Evolutionary conservation across 2,329 filamentous ascomycete genomes (phyloP), one percentile per base, ranked within the genome.

Genomic region (Penicillium sp.): DNA sequence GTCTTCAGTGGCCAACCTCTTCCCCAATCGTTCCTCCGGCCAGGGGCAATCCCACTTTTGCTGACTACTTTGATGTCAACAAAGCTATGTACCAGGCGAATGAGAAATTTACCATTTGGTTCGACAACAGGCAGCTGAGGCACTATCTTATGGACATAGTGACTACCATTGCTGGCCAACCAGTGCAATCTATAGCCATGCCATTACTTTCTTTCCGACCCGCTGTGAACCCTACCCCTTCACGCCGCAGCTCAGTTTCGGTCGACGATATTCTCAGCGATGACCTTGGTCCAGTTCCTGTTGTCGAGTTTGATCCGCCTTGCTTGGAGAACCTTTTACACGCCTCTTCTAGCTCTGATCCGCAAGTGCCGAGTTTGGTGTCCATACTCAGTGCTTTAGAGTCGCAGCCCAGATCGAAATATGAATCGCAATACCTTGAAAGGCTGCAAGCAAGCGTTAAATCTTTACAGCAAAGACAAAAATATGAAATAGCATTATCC

Each of bases 41-140:
- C 18, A 52, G 53, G 47, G 50, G 51, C 52, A 33, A 46, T 42
- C 62, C 62, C 47, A 40, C 40, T 26, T 59, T 63, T 21, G 23
- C 50, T 6, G 60, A 59, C 11, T 65, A 66, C 52, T 56, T 61
- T 40, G 21, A 61, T 8, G 43, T 60, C 16, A 9, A 56, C n/a
- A 50, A 53, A 30, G 60, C 56, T 9, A 64, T 66, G 60, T 7
- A 14, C 8, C 1, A 21, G 0, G 61, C 60, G 24, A 46, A 42
- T 4, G 5, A n/a, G 16, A 56, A 38, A 6, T 65, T 68, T 26
- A 21, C 47, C n/a, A 52, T n/a, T 2, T 70, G 68, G 66, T 65
- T 60, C 47, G 55, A 66, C 20, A 71, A 71, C 49, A 46, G 50
- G 12, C 51, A 61, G 5, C 62, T 71, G 30, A 24, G 52, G 18